Evolutionary conservation across 2,329 filamentous ascomycete species (phyloP).

Genomic region (Nothopassalora personata): DNA sequence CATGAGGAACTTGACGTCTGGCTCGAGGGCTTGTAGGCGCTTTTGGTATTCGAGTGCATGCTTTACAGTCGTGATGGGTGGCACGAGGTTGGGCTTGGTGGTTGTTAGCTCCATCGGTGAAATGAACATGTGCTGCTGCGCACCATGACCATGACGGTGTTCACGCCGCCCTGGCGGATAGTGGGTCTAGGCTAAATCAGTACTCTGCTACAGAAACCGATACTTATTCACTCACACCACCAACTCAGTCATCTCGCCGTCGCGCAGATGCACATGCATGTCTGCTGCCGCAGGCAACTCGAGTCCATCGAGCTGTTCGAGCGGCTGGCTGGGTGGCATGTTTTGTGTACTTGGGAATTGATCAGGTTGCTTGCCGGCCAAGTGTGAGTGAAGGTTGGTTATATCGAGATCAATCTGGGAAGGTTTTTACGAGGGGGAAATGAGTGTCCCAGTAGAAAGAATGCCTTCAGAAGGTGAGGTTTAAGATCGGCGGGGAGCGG

Average conservation of each 20-base stretch:
- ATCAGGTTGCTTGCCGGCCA: not conserved
- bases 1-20: constrained; percentile 48
- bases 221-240: constrained; percentile 32
- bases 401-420: too few species aligned
- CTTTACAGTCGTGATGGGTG: constrained; percentile 46
- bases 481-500: not conserved
- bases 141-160: constrained; percentile 52
- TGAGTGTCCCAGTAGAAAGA: not conserved
- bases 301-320: constrained; percentile 40
- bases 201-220: not conserved
- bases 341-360: not conserved
- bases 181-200: constrained; percentile 36
- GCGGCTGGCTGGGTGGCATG: constrained; percentile 11
- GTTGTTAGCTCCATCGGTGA: not conserved
- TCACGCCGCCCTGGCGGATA: constrained; percentile 48
- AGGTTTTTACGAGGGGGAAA: not conserved
- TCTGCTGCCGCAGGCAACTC: constrained; percentile 47
- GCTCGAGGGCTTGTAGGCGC: constrained; percentile 41
- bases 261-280: constrained; percentile 49
- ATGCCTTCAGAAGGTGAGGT: not conserved
- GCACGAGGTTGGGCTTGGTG: constrained; percentile 46
- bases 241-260: constrained; percentile 48
- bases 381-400: too few species aligned
- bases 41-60: constrained; percentile 44
- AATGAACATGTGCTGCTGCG: constrained; percentile 15